These are phyloP conservation scores for Penicillium soppii DNA, from an alignment of 495 filamentous ascomycete genomes.

Conservation along the genomic window DNA sequence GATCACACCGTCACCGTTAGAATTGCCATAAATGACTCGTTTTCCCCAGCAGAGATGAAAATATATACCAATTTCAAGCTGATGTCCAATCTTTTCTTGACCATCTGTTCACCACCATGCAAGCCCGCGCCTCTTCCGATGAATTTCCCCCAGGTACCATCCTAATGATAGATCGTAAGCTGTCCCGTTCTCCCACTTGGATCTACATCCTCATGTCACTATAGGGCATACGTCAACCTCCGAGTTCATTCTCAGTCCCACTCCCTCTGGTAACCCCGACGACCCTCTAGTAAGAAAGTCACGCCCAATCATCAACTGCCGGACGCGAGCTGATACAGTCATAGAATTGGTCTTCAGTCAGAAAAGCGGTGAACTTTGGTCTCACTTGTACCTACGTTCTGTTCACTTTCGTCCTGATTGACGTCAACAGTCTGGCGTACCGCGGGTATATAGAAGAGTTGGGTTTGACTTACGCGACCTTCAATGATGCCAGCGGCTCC, in stretches of 20 bases:
- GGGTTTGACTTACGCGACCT: slow-evolving; percentile 16
- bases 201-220: no score
- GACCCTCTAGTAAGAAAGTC: slow-evolving; percentile 16
- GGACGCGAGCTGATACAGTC: not conserved
- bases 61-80: no score
- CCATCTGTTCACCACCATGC: no score
- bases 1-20: no score
- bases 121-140: no score
- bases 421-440: slow-evolving; percentile 29
- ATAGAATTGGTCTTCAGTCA: slow-evolving; percentile 19
- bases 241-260: slow-evolving; percentile 14
- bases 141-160: no score
- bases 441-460: slow-evolving; percentile 23
- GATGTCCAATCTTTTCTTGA: no score
- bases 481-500: slow-evolving; percentile 30
- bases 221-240: no score
- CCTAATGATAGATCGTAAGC: no score
- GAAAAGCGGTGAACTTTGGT: slow-evolving; percentile 35
- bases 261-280: slow-evolving; percentile 19
- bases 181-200: no score
- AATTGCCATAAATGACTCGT: no score
- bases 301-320: not conserved
- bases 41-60: no score
- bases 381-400: slow-evolving; percentile 34
- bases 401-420: slow-evolving; percentile 23